Evolutionary conservation across 2,329 filamentous ascomycete species (phyloP), one percentile per base, ranked within the genome.

Genomic region (Paecilomyces sp.): DNA sequence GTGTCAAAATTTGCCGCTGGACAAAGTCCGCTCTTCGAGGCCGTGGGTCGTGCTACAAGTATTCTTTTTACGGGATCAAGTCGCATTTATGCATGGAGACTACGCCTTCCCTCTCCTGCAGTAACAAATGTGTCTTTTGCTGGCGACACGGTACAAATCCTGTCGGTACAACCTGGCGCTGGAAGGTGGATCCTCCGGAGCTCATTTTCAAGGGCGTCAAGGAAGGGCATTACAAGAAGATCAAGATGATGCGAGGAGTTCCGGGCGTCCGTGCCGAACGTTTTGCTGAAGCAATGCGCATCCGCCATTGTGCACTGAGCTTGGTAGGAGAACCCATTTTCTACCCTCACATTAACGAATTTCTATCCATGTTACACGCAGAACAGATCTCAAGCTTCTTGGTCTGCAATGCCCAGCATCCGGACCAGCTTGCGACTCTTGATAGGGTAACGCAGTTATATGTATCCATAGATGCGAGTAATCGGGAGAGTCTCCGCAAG

Each of bases 31-130:
- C 93, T 9, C 86, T 97, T 0, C 90, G 93, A 47, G 93, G 93
- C 12, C 88, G 93, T 50, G 94, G 93, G 3, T 96, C 91, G 25
- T 99, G 93, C 80, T 99, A 99, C 82, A 97, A 99, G 71, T 97
- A 87, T 75, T 96, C 91, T 0, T 96, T 99, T 75, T 99, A 99
- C 75, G 93, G 93, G 55, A 99, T 99, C 74, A 86, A 89, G 64
- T 97, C 92, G 0, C 94, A 99, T 71, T 88, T 96, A 62, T 99
- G 93, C 76, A 99, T 99, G 94, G 93, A 99, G 77, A 93, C 93
- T 1, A 97, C 93, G 0, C 93, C 93, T 0, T 96, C 92, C 0
- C 84, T 99, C 3, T 96, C 91, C 9, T 99, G 93, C 81, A 94
- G 89, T 63, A 97, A 97, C 80, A 97, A 99, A 75, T 97, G 94